A percentile compares a stretch with the other conserved stretches of the same genome.
Evolutionary conservation across 805 yeast species (phyloP).

Genomic region (Barnettozyma wickerhamii): DNA sequence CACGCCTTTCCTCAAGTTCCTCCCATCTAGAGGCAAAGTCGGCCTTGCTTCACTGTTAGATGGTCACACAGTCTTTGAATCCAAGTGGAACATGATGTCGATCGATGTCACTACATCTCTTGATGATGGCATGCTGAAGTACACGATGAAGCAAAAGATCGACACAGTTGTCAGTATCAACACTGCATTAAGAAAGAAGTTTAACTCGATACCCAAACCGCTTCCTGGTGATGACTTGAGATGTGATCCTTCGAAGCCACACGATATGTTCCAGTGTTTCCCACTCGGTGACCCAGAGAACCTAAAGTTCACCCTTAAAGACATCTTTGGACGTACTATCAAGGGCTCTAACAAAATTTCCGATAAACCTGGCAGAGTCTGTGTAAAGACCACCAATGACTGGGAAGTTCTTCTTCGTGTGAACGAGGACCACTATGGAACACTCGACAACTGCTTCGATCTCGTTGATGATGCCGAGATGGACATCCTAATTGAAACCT

Average conservation of each 20-base stretch:
- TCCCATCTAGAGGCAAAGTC: constrained; percentile 89
- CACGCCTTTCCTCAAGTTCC: constrained; percentile 84
- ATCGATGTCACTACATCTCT: constrained; percentile 69
- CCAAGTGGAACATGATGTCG: constrained; percentile 92
- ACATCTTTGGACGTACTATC: constrained; percentile 67
- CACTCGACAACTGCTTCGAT: constrained; percentile 34
- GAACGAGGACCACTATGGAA: constrained; percentile 27
- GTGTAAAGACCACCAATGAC: constrained; percentile 37
- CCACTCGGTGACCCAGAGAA: constrained; percentile 55
- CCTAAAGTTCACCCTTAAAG: constrained; percentile 49
- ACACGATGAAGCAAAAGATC: constrained; percentile 59
- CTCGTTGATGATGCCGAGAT: constrained; percentile 22
- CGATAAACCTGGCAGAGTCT: constrained; percentile 36
- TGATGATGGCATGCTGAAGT: constrained; percentile 38
- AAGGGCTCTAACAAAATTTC: constrained; percentile 62
- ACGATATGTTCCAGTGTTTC: constrained; percentile 68
- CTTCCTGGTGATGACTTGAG: constrained; percentile 60
- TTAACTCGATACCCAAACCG: constrained; percentile 78
- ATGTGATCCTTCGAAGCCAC: constrained; percentile 64
- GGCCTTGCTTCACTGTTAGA: constrained; percentile 83
- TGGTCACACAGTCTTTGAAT: constrained; percentile 87
- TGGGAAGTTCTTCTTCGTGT: constrained; percentile 43
- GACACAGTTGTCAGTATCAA: constrained; percentile 71
- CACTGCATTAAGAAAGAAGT: constrained; percentile 56
- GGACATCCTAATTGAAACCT: constrained; percentile 33